Evolutionary conservation across 1,284 basidiomycete species (phyloP).

Genomic region (Austropuccinia psidii): DNA sequence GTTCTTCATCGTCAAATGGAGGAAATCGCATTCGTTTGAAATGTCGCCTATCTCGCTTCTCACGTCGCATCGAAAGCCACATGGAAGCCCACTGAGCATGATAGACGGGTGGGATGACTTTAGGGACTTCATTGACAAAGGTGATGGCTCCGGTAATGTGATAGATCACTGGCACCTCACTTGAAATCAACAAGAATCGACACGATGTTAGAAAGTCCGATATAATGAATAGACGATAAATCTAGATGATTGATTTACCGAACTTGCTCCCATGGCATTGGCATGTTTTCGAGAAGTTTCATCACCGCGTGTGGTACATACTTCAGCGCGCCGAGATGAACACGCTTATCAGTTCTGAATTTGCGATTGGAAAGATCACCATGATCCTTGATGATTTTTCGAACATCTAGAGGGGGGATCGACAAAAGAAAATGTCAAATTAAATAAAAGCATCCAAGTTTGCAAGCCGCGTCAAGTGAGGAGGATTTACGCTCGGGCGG

Average conservation of each 20-base stretch:
- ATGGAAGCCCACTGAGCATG: constrained; percentile 99
- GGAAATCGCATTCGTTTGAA: constrained; percentile 99
- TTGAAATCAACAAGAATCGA: constrained; percentile 52
- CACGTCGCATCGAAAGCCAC: constrained; percentile 99
- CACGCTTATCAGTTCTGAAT: constrained; percentile 97
- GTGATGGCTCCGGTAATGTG: constrained; percentile 99
- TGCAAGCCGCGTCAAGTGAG: constrained; percentile 53
- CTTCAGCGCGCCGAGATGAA: constrained; percentile 94
- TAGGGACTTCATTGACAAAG: constrained; percentile 96
- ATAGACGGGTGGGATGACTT: constrained; percentile 93
- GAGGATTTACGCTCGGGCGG: constrained; percentile 74
- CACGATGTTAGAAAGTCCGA: background rate
- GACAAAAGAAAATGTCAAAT: background rate
- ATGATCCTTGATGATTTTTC: constrained; percentile 49
- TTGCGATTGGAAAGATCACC: constrained; percentile 50
- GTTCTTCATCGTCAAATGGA: constrained; percentile 98
- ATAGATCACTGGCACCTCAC: constrained; percentile 91
- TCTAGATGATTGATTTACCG: background rate
- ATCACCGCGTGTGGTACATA: constrained; percentile 99
- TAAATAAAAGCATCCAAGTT: constrained; percentile 50
- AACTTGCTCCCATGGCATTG: constrained; percentile 80
- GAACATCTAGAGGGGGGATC: constrained; percentile 34
- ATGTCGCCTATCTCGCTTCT: constrained; percentile 96
- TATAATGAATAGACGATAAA: background rate
- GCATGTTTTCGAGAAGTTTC: constrained; percentile 98